Evolutionary conservation across 1,284 basidiomycete species (phyloP), one percentile per base, ranked within the genome.

Genomic region (Erythrobasidium hasegawianum): DNA sequence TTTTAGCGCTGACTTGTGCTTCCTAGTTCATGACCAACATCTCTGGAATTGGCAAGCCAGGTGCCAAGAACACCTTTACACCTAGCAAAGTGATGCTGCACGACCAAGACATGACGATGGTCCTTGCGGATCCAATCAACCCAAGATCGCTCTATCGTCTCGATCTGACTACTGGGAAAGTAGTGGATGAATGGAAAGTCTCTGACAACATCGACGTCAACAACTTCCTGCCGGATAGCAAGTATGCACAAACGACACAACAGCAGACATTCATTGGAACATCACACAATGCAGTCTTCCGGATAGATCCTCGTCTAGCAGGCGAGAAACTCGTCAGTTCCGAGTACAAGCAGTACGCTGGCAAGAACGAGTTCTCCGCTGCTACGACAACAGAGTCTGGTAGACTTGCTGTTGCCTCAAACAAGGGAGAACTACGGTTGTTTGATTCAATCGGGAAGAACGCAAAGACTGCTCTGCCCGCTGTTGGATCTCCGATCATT

Each of bases 121-220:
- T 99, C 59, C 77, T 99, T 67, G 90, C 92, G 84, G 90, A 97
- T 75, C 87, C 90, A 1, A 76, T 78, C 40, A 86, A 93, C 60
- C 84, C 86, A n/a, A 86, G 93, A 73, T 87, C 92, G 0, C 80
- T 99, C 40, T 97, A 87, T 80, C 87, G 83, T 71, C 87, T 98
- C 84, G 96, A 98, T 78, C 85, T 98, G 70, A 91, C 95, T 78
- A 87, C 87, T 50, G 96, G 93, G 56, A 96, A 97, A 80, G 87
- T 99, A 45, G 92, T 98, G 8, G 96, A 99, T 75, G 95, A 98
- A 77, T 97, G 93, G 94, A 95, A 94, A 77, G 86, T 98, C 16
- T 88, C 94, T 75, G 92, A 97, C 56, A 83, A 88, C 73, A 83
- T 97, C 66, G 81, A 83, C 14, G 89, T 97, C 67, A 83, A 87